Percentiles rank a stretch among this genome's conserved stretches.
Conservation (phyloP, 225 moss, liverwort and hornwort genomes). For the Pseudisothecium myosuroides region DNA sequence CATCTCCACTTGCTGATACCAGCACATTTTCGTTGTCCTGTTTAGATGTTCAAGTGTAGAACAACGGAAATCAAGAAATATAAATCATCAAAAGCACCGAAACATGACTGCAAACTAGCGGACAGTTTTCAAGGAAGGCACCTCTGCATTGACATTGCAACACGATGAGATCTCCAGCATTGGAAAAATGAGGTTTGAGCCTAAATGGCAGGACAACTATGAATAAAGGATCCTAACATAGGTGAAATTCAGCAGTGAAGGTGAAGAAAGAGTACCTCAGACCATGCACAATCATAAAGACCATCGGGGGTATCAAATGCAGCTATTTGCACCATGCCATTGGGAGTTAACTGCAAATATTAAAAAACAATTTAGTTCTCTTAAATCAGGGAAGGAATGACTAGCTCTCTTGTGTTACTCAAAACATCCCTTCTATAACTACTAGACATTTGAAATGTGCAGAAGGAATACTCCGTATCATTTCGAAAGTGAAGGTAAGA, state of each 20-base stretch:
- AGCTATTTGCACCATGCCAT: conserved; percentile 74
- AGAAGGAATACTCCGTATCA: background rate
- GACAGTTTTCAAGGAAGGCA: background rate
- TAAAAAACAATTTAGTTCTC: background rate
- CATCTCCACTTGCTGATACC: conserved; percentile 64
- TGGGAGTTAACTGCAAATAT: conserved; percentile 46
- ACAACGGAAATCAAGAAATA: background rate
- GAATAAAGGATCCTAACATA: background rate
- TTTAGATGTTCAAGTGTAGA: background rate
- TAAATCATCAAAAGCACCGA: background rate
- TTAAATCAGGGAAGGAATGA: background rate
- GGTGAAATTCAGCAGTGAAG: background rate
- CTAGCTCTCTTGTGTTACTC: background rate
- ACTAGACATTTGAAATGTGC: background rate
- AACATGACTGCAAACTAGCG: background rate
- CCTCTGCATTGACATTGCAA: background rate
- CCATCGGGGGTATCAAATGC: conserved; percentile 96
- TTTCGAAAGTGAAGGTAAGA: background rate
- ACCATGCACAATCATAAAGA: conserved; percentile 97
- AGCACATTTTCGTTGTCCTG: conserved; percentile 61
- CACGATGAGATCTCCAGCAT: background rate
- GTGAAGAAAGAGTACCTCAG: conserved; percentile 45
- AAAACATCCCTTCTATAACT: background rate
- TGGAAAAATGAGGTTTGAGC: background rate
- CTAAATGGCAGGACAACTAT: background rate